Percentiles rank a stretch among this genome's conserved stretches.
phyloP scores from a whole-genome alignment of 2,329 filamentous ascomycete genomes.

The Colletotrichum noveboracense region DNA sequence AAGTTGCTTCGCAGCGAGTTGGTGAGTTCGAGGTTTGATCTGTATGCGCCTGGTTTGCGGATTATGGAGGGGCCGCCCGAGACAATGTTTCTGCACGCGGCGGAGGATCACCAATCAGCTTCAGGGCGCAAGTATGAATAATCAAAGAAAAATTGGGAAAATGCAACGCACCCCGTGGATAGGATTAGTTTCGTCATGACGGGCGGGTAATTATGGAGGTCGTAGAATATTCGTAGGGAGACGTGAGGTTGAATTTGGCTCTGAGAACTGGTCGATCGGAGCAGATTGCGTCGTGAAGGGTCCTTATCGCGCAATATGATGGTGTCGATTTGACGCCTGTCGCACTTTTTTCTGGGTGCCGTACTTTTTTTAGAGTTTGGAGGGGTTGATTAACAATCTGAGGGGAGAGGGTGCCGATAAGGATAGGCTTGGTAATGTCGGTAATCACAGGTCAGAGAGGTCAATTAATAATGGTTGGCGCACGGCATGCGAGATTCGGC shows the following conservation, averaged over 20 bases:
- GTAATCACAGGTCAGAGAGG: background rate
- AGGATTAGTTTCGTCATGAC: constrained; percentile 80
- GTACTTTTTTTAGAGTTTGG: background rate
- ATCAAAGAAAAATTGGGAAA: constrained; percentile 17
- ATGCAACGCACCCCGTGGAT: constrained; percentile 76
- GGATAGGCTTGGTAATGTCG: background rate
- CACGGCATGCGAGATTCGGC: background rate
- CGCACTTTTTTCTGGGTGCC: background rate
- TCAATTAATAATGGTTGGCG: constrained; percentile 13
- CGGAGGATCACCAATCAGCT: constrained; percentile 21
- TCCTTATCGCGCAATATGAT: constrained; percentile 11
- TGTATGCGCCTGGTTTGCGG: constrained; percentile 75
- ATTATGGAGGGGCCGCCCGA: constrained; percentile 83
- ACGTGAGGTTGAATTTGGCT: background rate
- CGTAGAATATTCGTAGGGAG: background rate
- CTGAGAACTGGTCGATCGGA: background rate
- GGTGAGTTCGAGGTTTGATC: constrained; percentile 92
- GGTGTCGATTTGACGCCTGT: background rate
- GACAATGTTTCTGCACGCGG: constrained; percentile 74
- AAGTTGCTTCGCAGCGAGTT: constrained; percentile 89
- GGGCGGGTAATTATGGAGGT: constrained; percentile 34
- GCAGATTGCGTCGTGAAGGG: background rate
- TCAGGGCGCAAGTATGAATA: constrained; percentile 23
- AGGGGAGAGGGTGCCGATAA: constrained; percentile 5
- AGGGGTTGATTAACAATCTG: constrained; percentile 21